Evolutionary conservation across 2,329 filamentous ascomycete species (phyloP), one percentile per base, ranked within the genome.

Genomic region (Colletotrichum cereale): DNA sequence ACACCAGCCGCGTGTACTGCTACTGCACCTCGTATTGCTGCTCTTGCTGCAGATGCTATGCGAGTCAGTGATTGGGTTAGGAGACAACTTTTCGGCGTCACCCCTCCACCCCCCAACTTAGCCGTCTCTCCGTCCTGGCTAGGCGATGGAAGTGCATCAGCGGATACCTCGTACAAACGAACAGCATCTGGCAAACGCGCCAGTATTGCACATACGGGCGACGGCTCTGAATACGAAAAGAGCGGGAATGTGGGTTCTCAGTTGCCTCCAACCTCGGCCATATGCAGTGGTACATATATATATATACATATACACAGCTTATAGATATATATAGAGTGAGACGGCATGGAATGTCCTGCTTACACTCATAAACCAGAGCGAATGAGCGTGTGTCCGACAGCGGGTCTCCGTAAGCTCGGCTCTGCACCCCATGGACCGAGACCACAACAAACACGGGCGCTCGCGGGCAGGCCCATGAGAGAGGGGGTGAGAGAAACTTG

Each of bases 21-120:
- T 68, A 55, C 44, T 60, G 44, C 68, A 68, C 58, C 68, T 71
- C 68, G 68, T 71, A 71, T 71, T 71, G 12, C 42, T 44, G n/a
- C 57, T 67, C 18, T 42, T 29, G 34, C 36, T 34, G 50, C 50
- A 64, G 21, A 47, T 56, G 38, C 62, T 18, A 44, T 63, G 61
- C 36, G 40, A 65, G 42, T 24, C 21, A n/a, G 57, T 50, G 52
- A 58, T 60, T 71, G 68, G 58, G 44, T 53, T 42, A 44, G 58
- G 52, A 63, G 42, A 71, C 68, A 58, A 47, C 42, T 18, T 63
- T 34, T 47, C 44, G 56, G 7, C 14, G 34, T 31, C 14, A 26
- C 48, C 48, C 38, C 62, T 53, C 47, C 34, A 36, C 21, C 12
- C n/a, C 11, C n/a, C n/a, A 36, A 21, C 56, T 34, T 31, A 4